Base-by-base conservation (phyloP, 164 flowering plant species). In the Annona cherimola region DNA sequence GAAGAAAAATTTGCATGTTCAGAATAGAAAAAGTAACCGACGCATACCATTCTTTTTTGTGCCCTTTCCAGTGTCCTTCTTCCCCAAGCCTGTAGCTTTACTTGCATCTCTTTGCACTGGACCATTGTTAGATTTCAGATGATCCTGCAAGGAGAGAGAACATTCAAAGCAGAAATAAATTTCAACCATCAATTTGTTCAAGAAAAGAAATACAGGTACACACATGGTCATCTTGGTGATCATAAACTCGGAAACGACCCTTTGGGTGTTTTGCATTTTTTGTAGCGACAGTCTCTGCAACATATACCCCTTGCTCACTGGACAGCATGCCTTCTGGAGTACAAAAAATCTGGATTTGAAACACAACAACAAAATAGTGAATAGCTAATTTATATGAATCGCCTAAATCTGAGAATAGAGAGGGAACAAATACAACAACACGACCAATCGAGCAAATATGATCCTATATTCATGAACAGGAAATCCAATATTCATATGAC, bases 251-350 rank as follows among this genome's bases (percentile, higher is more conserved):
- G 67, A 86, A 89, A 70, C 90, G 88, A n/a, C 88, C 97, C 82
- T 90, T 89, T 4, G 91, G 86, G 43, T 85, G 91, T 73, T 81
- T 92, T 65, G 81, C 77, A 68, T 83, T 86, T 76, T 83, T 88
- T 6, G 80, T 71, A 64, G 88, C 79, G 77, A 86, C 86, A 61
- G 92, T 74, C 75, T 92, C 98, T 2, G 98, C 96, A 80, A 94
- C 76, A 85, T 96, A 96, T 75, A 96, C 92, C 79, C 98, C 99
- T 84, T 81, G 90, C 84, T 96, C 99, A 79, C 75, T 88, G 6
- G 98, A 96, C 62, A 96, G 97, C 79, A 82, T 80, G 71, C 99
- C 98, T 81, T 96, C 99, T 14, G 97, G 96, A 63, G 99, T 96
- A 55, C 73, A 78, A 75, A 90, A 96, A 71, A 96, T 86, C 99